These are phyloP conservation scores for Ettlia oleoabundans DNA, from an alignment of 139 green algal species.

Conservation along the genomic window DNA sequence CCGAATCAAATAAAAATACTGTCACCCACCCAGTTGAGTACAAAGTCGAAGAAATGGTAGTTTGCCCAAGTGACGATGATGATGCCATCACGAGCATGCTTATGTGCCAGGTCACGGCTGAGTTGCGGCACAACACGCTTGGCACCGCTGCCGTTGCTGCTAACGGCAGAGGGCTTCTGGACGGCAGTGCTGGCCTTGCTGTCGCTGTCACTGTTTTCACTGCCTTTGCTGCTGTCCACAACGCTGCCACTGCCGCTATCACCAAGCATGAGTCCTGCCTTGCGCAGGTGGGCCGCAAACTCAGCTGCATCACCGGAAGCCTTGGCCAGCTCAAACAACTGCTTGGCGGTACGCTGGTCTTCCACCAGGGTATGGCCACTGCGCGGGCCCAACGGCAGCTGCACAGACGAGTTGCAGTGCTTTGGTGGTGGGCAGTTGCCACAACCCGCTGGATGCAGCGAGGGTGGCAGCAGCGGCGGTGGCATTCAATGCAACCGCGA, in stretches of 20 bases:
- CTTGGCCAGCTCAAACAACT: slow-evolving; percentile 10
- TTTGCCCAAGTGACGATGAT: slow-evolving; percentile 93
- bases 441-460: no score
- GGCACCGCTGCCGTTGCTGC: not conserved
- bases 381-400: not conserved
- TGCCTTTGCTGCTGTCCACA: not conserved
- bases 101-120: slow-evolving; percentile 9
- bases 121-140: slow-evolving; percentile 3
- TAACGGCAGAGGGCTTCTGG: no score
- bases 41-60: slow-evolving; percentile 94
- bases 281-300: not conserved
- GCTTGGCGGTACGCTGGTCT: not conserved
- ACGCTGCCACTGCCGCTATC: not conserved
- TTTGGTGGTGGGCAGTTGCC: no score
- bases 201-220: not conserved
- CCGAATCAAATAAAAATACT: no score
- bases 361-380: not conserved
- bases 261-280: not conserved
- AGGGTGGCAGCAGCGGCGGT: not conserved
- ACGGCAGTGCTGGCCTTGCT: not conserved
- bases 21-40: slow-evolving; percentile 89
- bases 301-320: not conserved
- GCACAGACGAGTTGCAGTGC: no score
- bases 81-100: not conserved
- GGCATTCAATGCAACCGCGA: not conserved